Evolutionary conservation across 352 stramenopile species (phyloP).

Genomic region (Phytophthora capsici): DNA sequence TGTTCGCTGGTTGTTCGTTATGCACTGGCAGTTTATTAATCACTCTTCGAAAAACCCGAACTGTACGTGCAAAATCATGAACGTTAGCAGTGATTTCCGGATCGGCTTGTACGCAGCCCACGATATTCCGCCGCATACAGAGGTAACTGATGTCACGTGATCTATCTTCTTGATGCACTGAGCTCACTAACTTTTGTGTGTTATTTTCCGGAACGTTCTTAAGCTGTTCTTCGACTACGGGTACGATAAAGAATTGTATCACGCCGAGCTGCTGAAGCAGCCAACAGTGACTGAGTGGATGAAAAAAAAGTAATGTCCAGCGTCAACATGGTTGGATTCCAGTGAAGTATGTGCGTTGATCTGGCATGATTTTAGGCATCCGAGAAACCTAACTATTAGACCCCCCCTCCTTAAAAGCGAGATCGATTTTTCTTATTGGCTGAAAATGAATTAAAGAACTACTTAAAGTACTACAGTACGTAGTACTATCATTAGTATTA

Average conservation of each 20-base stretch:
- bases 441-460: no score
- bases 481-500: no score
- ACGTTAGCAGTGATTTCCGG: conserved; percentile 92
- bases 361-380: conserved; percentile 2
- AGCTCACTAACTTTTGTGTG: not conserved
- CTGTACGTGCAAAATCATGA: conserved; percentile 89
- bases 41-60: conserved; percentile 85
- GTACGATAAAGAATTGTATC: conserved; percentile 76
- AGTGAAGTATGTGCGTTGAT: conserved; percentile 2
- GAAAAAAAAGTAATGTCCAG: conserved; percentile 32
- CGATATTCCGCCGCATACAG: conserved; percentile 88
- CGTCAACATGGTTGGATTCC: not conserved
- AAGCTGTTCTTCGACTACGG: conserved; percentile 91
- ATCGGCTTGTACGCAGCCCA: conserved; percentile 93
- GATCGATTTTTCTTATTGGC: no score
- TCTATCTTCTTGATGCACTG: no score
- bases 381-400: no score
- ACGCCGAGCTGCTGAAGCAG: conserved; percentile 64
- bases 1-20: not conserved
- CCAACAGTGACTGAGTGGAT: conserved; percentile 75
- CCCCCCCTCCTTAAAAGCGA: no score
- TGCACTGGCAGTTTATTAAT: conserved; percentile 87
- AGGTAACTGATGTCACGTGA: conserved; percentile 46
- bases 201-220: not conserved
- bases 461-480: no score